These are phyloP conservation scores for Vitis cinerea DNA, from an alignment of 164 flowering plant species.

Conservation along the genomic window DNA sequence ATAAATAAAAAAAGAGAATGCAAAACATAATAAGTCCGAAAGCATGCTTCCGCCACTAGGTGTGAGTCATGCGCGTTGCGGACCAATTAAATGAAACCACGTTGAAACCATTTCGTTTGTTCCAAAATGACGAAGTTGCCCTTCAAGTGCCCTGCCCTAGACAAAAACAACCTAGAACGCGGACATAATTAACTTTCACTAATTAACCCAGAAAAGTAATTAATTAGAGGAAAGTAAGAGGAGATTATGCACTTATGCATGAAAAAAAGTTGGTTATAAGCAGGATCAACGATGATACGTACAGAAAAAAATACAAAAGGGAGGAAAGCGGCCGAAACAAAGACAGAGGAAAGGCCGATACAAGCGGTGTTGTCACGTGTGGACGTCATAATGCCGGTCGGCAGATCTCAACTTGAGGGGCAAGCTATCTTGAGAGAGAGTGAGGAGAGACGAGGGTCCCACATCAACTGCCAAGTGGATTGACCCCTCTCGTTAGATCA, in stretches of 20 bases:
- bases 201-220: not conserved
- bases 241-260: not conserved
- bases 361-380: conserved; percentile 32
- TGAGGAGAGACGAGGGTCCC: not conserved
- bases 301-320: conserved; percentile 5
- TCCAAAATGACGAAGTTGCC: conserved; percentile 1
- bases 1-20: not conserved
- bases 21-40: conserved; percentile 18
- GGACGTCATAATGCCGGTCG: conserved; percentile 32
- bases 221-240: not conserved
- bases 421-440: conserved; percentile 13
- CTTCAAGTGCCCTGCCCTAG: not conserved
- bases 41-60: conserved; percentile 22
- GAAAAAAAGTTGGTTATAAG: conserved; percentile 8
- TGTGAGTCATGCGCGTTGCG: conserved; percentile 15
- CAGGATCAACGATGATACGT: not conserved
- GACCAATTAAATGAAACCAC: conserved; percentile 22
- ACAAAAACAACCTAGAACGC: not conserved
- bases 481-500: conserved; percentile 11
- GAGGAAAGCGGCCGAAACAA: conserved; percentile 17
- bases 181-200: not conserved
- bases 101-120: not conserved
- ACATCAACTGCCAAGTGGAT: conserved; percentile 12
- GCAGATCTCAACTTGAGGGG: conserved; percentile 27
- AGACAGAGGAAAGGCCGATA: conserved; percentile 29